Evolutionary conservation across 805 yeast genomes (phyloP).

Genomic region (Ogataea nitratoaversa): DNA sequence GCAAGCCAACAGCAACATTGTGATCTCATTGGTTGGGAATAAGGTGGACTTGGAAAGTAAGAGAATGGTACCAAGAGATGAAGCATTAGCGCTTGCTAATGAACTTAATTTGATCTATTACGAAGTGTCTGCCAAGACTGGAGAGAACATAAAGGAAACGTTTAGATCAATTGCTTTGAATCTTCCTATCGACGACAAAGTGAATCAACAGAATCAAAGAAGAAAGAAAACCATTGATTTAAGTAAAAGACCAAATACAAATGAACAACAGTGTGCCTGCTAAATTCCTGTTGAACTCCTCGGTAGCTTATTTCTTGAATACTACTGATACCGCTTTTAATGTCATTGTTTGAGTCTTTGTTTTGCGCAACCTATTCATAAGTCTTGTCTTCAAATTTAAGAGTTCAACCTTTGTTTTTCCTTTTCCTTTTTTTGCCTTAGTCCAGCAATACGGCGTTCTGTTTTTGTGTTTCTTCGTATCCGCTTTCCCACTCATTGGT

Average conservation of each 20-base stretch:
- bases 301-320: too few species aligned
- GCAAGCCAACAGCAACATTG: slow-evolving; percentile 70
- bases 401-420: too few species aligned
- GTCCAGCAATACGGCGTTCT: too few species aligned
- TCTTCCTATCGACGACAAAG: slow-evolving; percentile 32
- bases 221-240: slow-evolving; percentile 27
- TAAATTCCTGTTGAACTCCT: too few species aligned
- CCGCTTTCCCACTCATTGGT: not conserved
- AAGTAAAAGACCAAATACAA: slow-evolving; percentile 27
- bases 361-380: too few species aligned
- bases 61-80: slow-evolving; percentile 40
- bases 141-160: slow-evolving; percentile 43
- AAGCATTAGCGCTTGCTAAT: slow-evolving; percentile 51
- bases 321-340: too few species aligned
- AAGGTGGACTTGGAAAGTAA: slow-evolving; percentile 56
- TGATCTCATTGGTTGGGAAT: slow-evolving; percentile 83
- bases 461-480: not conserved
- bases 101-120: slow-evolving; percentile 47
- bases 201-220: slow-evolving; percentile 18
- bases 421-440: too few species aligned
- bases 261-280: slow-evolving; percentile 32
- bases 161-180: slow-evolving; percentile 49
- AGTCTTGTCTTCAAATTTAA: too few species aligned
- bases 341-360: too few species aligned
- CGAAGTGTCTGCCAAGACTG: slow-evolving; percentile 59